Evolutionary conservation across 2,329 filamentous ascomycete species (phyloP).

Genomic region (Alternaria triticimaculans): DNA sequence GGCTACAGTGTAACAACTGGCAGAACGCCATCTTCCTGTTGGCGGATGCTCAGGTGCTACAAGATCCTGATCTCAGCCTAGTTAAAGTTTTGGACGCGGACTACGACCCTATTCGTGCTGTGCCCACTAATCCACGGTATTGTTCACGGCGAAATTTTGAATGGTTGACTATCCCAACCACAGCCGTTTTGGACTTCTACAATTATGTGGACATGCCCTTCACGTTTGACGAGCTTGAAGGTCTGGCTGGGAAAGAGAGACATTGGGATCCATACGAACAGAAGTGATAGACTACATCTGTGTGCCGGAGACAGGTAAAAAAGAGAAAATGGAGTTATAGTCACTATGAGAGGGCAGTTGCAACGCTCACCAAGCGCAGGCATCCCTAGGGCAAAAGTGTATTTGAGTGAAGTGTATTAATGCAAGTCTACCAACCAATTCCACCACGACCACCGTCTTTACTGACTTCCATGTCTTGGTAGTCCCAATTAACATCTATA

Average conservation of each 20-base stretch:
- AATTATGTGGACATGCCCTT: neutral
- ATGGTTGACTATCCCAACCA: neutral
- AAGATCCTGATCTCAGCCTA: neutral
- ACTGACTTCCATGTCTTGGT: neutral
- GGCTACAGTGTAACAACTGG: neutral
- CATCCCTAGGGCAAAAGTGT: neutral
- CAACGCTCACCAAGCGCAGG: neutral
- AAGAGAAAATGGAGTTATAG: neutral
- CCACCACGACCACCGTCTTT: neutral
- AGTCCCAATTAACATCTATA: neutral
- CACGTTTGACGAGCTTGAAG: neutral
- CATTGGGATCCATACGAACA: neutral
- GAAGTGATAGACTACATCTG: neutral
- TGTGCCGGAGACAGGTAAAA: neutral
- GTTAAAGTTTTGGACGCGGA: neutral
- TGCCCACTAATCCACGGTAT: neutral
- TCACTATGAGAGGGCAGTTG: neutral
- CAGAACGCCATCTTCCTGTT: neutral
- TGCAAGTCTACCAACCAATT: neutral
- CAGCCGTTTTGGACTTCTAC: neutral
- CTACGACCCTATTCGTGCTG: neutral
- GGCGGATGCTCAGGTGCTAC: neutral
- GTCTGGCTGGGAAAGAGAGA: neutral
- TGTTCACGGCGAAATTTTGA: neutral
- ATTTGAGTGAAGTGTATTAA: neutral